Base-by-base conservation (phyloP, 306 rosid species). In the Luffa aegyptiaca region DNA sequence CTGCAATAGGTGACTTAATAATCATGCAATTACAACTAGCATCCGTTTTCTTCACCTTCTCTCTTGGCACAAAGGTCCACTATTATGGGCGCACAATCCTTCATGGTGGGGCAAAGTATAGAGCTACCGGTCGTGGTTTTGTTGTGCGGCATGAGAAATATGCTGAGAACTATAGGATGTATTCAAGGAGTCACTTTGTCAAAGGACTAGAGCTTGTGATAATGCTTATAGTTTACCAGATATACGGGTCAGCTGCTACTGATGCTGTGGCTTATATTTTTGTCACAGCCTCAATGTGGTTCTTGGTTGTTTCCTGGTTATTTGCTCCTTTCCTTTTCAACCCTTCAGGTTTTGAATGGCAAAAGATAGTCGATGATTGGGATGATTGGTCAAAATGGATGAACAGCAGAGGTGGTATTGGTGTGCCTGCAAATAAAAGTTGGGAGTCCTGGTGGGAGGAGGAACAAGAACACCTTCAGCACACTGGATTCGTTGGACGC, bases 381-480 rank as follows among this genome's bases (percentile, higher is more conserved):
- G 97, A 93, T 81, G 99, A 95, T 86, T 93, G 97, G 99, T 55
- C 86, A 17, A 95, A 95, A 86, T 95, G 99, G 99, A 95, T 91
- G 58, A 90, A 76, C 77, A 91, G 82, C 82, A 92, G 86, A 45
- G 99, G 97, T 26, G 99, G 97, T 74, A 88, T 95, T 72, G 99
- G 99, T 85, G 97, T 95, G 81, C 93, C 97, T 39, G 86, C 97
- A 80, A 89, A 73, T 83, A 95, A 93, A 88, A 92, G 97, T 84
- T 95, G 99, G 99, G 99, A 95, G 62, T 95, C 99, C 3, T 95
- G 99, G 99, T 95, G 99, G 99, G 90, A 89, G 20, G 99, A 95
- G 82, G 99, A 95, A 87, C 99, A 95, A 65, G 99, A 95, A 85
- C 99, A 95, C 85, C 86, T 95, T 83, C 90, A 84, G 84, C 45